Evolutionary conservation across 805 yeast species (phyloP).

Genomic region (Candida sonorensis): DNA sequence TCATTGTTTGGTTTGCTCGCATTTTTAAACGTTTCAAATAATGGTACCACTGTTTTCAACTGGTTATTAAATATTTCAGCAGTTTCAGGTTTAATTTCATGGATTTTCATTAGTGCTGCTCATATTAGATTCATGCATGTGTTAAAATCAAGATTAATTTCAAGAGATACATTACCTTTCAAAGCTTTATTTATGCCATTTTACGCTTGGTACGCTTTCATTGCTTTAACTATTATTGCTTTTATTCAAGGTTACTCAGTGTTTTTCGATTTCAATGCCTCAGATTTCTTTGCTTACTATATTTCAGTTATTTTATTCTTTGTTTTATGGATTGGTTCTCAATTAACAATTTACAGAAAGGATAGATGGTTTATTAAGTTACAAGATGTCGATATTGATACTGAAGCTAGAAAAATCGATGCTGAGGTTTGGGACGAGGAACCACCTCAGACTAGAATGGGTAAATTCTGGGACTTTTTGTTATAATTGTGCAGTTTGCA

Average conservation of each 20-base stretch:
- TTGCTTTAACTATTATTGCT: slow-evolving; percentile 47
- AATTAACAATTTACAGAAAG: slow-evolving; percentile 46
- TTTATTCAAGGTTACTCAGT: slow-evolving; percentile 68
- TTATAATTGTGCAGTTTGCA: not conserved
- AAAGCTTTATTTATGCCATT: slow-evolving; percentile 68
- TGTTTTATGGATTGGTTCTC: slow-evolving; percentile 41
- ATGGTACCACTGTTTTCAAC: slow-evolving; percentile 53
- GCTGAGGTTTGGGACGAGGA: slow-evolving; percentile 8
- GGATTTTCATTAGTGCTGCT: slow-evolving; percentile 59
- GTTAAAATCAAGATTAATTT: slow-evolving; percentile 53
- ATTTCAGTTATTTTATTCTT: slow-evolving; percentile 59
- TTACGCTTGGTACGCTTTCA: slow-evolving; percentile 56
- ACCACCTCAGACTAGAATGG: slow-evolving; percentile 10
- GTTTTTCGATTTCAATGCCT: slow-evolving; percentile 49
- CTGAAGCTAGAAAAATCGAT: slow-evolving; percentile 6
- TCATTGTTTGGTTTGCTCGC: slow-evolving; percentile 59
- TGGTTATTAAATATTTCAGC: slow-evolving; percentile 76
- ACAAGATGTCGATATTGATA: slow-evolving; percentile 49
- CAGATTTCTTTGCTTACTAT: slow-evolving; percentile 63
- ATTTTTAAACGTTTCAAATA: slow-evolving; percentile 46
- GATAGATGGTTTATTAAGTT: slow-evolving; percentile 38
- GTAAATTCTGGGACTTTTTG: slow-evolving; percentile 12
- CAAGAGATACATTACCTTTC: slow-evolving; percentile 66
- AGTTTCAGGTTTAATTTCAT: slow-evolving; percentile 66
- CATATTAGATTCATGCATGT: slow-evolving; percentile 69